Base-by-base conservation (phyloP, 345 rosid species). In the Eutrema japonicum region DNA sequence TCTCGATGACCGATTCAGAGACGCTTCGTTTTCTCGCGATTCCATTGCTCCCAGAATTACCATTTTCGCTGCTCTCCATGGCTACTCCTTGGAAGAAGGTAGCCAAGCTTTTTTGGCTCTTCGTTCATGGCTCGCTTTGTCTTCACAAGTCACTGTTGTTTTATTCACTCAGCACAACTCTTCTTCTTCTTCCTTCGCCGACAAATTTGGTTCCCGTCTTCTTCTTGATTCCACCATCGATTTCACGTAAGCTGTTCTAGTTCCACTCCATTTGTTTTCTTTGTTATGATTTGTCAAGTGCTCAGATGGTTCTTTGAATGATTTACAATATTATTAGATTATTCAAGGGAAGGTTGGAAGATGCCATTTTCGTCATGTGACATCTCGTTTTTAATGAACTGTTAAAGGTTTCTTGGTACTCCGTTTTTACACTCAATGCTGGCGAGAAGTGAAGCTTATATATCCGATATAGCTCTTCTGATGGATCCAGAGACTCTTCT, bases 371-470 rank as follows among this genome's bases (percentile, higher is more conserved):
- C 2, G 11, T 12, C 22, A 45, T 63, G 10, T 61, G 59, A 61
- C 10, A 59, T 26, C 4, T 40, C 2, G 4, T 13, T 10, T 38
- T 13, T 7, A 14, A 14, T 0, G 41, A 54, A 76, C 3, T 66
- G 54, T 27, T 79, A 22, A 22, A 91, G 97, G 86, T 88, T 95
- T 70, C 87, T 89, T 4, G 89, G 92, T n/a, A 89, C 85, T 73
- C 96, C 96, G 3, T 95, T 87, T 75, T 66, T 89, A 71, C 97
- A 95, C 80, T 89, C 99, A 49, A 87, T 95, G 93, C 74, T 90
- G 61, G 96, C 84, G 29, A 91, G 86, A 74, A 82, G 80, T 2
- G 73, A 63, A 68, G 72, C 64, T 46, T 87, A 77, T 30, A 0
- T 16, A 4, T 82, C 85, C n/a, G 96, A 89, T 69, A 73, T 95